Evolutionary conservation across 140 eudicot genomes (phyloP), one percentile per base, ranked within the genome.

Genomic region (Stevia rebaudiana): DNA sequence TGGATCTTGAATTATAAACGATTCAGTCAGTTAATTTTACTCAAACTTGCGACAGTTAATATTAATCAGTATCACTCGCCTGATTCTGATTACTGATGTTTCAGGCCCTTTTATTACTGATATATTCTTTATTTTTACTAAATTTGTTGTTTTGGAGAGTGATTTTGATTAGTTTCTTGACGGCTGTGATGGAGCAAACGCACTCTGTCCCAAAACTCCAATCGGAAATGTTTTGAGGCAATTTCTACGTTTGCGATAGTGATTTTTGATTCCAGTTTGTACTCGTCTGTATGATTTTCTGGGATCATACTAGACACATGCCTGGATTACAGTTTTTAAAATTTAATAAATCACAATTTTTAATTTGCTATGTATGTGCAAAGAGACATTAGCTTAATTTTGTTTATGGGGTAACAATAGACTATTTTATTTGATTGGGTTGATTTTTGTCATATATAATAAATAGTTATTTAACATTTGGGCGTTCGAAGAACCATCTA

Each of bases 181-280:
- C 0, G 10, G 7, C 8, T 36, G 8, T 8, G 33, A 28, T 28
- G 28, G 1, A 21, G 80, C 84, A 70, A 74, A 79, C 78, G 67
- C 80, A 79, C 84, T 79, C 84, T 79, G 84, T 79, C 84, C 84
- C 84, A 9, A 39, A 65, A 74, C 75, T 72, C 73, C 76, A 3
- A 13, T 9, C 0, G 68, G 69, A 68, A 58, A 77, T 79, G 80
- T 79, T 79, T 44, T 44, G 84, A 74, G 84, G 80, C 84, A 79
- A 79, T 79, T 79, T 79, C 84, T 74, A 11, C 77, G 80, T 79
- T 79, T 79, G 84, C 80, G 0, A 74, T 0, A 74, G 9, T 36
- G 24, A 74, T 0, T 55, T 46, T 1, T 23, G 8, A 6, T 11
- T 66, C 31, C 49, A 13, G 79, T 44, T 57, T 51, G 16, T 21